A percentile compares a stretch with the other conserved stretches of the same genome.
These are phyloP conservation scores for Pleomassaria siparia DNA, from an alignment of 2,329 filamentous ascomycete genomes.

Conservation along the genomic window DNA sequence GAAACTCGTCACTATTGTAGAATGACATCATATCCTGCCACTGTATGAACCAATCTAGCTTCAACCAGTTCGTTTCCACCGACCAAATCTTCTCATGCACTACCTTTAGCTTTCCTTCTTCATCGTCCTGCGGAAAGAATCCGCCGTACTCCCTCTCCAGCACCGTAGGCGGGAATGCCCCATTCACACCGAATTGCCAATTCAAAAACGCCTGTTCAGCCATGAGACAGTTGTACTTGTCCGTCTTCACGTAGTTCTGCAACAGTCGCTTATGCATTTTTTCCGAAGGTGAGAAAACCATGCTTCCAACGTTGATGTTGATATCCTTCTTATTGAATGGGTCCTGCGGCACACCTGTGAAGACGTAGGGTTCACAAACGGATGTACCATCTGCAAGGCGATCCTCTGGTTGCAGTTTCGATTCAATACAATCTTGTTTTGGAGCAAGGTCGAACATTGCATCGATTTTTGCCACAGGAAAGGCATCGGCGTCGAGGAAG, in stretches of 20 bases:
- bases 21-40: slow-evolving; percentile 32
- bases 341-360: slow-evolving; percentile 29
- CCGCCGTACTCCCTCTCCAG: slow-evolving; percentile 33
- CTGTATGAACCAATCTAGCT: slow-evolving; percentile 23
- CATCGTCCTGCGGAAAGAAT: slow-evolving; percentile 26
- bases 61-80: slow-evolving; percentile 20
- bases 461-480: slow-evolving; percentile 33
- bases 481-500: slow-evolving; percentile 39
- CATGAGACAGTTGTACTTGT: slow-evolving; percentile 32
- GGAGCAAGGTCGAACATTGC: slow-evolving; percentile 30
- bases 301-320: slow-evolving; percentile 36
- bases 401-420: slow-evolving; percentile 28
- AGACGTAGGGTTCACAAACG: slow-evolving; percentile 34
- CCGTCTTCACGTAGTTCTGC: slow-evolving; percentile 35
- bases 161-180: slow-evolving; percentile 28
- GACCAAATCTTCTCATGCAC: slow-evolving; percentile 41
- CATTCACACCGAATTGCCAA: slow-evolving; percentile 31
- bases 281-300: slow-evolving; percentile 33
- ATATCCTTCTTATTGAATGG: slow-evolving; percentile 11
- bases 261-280: slow-evolving; percentile 34
- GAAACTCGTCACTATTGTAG: slow-evolving; percentile 26
- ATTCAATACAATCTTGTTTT: slow-evolving; percentile 20
- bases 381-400: slow-evolving; percentile 18
- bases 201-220: slow-evolving; percentile 39
- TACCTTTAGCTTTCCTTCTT: slow-evolving; percentile 30